Base-by-base conservation (phyloP, 2,329 filamentous ascomycete species). In the Paramyrothecium roridum region DNA sequence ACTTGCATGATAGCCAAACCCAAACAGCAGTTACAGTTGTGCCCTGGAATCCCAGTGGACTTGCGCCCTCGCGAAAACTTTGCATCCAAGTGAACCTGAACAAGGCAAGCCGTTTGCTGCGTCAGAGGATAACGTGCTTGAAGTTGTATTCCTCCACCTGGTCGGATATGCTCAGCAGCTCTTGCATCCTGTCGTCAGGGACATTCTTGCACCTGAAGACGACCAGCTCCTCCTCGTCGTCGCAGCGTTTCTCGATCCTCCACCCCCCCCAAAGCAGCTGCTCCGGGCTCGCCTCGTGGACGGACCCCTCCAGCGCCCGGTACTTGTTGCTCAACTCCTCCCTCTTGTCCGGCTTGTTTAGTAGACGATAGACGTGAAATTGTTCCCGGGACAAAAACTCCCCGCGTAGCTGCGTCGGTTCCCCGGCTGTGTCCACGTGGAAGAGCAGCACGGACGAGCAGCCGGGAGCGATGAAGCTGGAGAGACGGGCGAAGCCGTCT, bases 161-260 rank as follows among this genome's bases (percentile, higher is more conserved):
- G 16, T 63, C 59, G 20, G 62, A 57, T 19, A 60, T 50, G 33
- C 50, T 58, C 33, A 65, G 55, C 51, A 73, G 57, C 33, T 56
- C 54, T 21, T 67, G 67, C 53, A 64, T 56, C 50, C 72, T 66
- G 20, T 63, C 67, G 54, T 74, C 68, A 10, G 72, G 64, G 26
- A 71, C 67, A 17, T 68, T 63, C 61, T 71, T 71, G 4, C 70
- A 73, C 62, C 66, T 67, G 52, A 77, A 72, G 46, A 80, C 63
- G 45, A 79, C 63, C 23, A 77, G 67, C 52, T 77, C 73, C 50
- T 71, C 66, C 50, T 71, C 66, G 3, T 57, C 56, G 1, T 66
- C 67, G 3, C 61, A 64, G 3, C 66, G 61, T 55, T 68, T 73
- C 52, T 80, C 77, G 26, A 76, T 67, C 52, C 70, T 71, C 73